Evolutionary conservation across 2,329 filamentous ascomycete species (phyloP).

Genomic region (Daldinia eschscholtzii): DNA sequence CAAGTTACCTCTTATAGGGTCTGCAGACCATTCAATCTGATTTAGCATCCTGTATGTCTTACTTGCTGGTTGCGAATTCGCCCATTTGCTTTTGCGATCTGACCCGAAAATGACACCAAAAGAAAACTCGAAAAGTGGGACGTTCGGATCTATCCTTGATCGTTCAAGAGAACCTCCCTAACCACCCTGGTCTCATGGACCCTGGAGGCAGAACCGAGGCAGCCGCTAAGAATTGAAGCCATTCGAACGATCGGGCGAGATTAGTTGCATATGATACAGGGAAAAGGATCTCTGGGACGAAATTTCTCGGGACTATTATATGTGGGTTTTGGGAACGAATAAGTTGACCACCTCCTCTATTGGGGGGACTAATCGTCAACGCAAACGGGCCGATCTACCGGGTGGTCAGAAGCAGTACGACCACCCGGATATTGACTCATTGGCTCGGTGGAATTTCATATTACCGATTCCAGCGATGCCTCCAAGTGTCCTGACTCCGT

Average conservation of each 20-base stretch:
- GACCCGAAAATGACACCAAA: conserved; percentile 16
- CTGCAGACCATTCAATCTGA: conserved; percentile 7
- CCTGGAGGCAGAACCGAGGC: conserved; percentile 18
- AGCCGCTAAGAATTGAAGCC: conserved; percentile 21
- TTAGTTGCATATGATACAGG: conserved; percentile 5
- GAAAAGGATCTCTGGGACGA: conserved; percentile 22
- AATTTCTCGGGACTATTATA: conserved; percentile 30
- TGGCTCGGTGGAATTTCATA: conserved; percentile 40
- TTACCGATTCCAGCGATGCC: conserved; percentile 28
- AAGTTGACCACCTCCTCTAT: conserved; percentile 30
- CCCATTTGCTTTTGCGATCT: conserved; percentile 13
- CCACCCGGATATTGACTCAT: conserved; percentile 36
- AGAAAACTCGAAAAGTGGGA: conserved; percentile 19
- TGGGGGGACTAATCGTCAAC: conserved; percentile 24
- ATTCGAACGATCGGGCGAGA: conserved; percentile 8
- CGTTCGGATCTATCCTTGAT: conserved; percentile 3
- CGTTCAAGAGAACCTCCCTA: background rate
- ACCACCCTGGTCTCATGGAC: conserved; percentile 2
- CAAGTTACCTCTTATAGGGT: conserved; percentile 6
- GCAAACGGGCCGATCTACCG: conserved; percentile 40
- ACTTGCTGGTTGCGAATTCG: background rate
- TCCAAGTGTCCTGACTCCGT: conserved; percentile 25
- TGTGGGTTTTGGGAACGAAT: conserved; percentile 8
- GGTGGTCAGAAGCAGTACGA: conserved; percentile 40
- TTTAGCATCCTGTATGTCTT: conserved; percentile 8